These are phyloP conservation scores for Phytopythium sindhum DNA, from an alignment of 352 stramenopile genomes.

Conservation along the genomic window DNA sequence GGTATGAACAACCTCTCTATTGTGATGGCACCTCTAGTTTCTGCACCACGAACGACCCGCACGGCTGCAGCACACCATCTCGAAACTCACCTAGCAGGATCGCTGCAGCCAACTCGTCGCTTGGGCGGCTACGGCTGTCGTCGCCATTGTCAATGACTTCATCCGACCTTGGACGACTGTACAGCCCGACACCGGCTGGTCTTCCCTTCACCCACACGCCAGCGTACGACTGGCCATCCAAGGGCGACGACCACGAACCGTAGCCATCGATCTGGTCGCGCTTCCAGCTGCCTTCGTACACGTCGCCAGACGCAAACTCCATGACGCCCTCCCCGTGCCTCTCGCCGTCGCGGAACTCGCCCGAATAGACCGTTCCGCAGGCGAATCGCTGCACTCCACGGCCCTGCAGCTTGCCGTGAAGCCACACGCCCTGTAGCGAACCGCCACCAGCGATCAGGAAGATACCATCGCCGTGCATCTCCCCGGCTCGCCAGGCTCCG, in stretches of 20 bases:
- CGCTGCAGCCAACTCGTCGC: constrained; percentile 3
- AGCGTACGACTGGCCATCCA: constrained; percentile 35
- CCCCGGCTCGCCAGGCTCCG: constrained; percentile 45
- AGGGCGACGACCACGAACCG: constrained; percentile 53
- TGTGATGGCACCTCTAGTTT: constrained; percentile 30
- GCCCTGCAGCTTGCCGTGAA: constrained; percentile 36
- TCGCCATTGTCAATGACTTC: constrained; percentile 24
- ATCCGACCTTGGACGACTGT: constrained; percentile 22
- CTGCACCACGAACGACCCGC: constrained; percentile 44
- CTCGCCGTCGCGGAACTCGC: constrained; percentile 39
- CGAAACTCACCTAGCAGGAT: constrained; percentile 43
- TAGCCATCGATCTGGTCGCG: constrained; percentile 50
- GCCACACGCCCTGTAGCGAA: constrained; percentile 47
- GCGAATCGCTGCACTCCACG: constrained; percentile 45
- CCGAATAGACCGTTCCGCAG: constrained; percentile 58
- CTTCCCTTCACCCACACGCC: constrained; percentile 54
- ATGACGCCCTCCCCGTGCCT: constrained; percentile 58
- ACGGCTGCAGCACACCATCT: constrained; percentile 36
- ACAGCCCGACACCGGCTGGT: constrained; percentile 54
- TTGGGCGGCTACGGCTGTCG: constrained; percentile 5
- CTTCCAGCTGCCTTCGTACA: constrained; percentile 69
- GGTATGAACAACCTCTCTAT: neutral
- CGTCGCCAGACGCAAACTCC: constrained; percentile 48
- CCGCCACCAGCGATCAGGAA: constrained; percentile 32
- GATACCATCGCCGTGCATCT: constrained; percentile 68